Percentiles rank a stretch among this genome's conserved stretches.
These are phyloP conservation scores for Nemania diffusa DNA, from an alignment of 2,329 filamentous ascomycete species.

Conservation along the genomic window DNA sequence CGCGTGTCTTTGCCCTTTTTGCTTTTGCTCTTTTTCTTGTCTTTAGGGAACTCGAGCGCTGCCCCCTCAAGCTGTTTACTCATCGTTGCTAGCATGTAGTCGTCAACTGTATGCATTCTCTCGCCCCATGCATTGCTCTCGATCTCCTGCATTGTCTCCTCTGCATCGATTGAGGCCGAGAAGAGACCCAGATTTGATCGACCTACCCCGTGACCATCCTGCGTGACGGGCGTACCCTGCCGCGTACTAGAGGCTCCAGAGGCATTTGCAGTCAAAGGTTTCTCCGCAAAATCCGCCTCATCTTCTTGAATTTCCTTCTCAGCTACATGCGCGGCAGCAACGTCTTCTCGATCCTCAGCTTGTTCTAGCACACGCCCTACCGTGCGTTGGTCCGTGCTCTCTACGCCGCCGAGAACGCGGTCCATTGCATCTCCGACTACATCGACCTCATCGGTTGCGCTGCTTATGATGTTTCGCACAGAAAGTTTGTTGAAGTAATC, in stretches of 20 bases:
- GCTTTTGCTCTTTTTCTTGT: constrained; percentile 71
- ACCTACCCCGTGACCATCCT: constrained; percentile 49
- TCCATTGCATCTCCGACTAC: constrained; percentile 78
- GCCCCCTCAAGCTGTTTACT: constrained; percentile 68
- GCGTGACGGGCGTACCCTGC: constrained; percentile 60
- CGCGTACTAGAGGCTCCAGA: constrained; percentile 63
- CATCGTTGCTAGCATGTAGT: constrained; percentile 79
- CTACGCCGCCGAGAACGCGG: constrained; percentile 76
- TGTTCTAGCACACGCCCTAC: constrained; percentile 82
- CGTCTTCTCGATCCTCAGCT: constrained; percentile 92
- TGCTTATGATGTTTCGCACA: constrained; percentile 74
- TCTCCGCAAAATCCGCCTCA: constrained; percentile 84
- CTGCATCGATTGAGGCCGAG: constrained; percentile 52
- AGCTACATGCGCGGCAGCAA: constrained; percentile 84
- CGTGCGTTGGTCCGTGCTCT: constrained; percentile 68
- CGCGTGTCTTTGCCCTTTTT: constrained; percentile 67
- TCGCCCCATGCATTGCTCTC: constrained; percentile 70
- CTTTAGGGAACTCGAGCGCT: constrained; percentile 70
- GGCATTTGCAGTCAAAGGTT: constrained; percentile 55
- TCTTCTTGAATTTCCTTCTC: constrained; percentile 90
- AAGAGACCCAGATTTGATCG: constrained; percentile 54
- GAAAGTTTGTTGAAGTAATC: constrained; percentile 88
- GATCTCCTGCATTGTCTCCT: constrained; percentile 51
- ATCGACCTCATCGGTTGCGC: constrained; percentile 63
- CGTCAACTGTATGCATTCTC: constrained; percentile 72